Evolutionary conservation across 768 basidiomycete species (phyloP), one percentile per base, ranked within the genome.

Genomic region (Calocybe indica): DNA sequence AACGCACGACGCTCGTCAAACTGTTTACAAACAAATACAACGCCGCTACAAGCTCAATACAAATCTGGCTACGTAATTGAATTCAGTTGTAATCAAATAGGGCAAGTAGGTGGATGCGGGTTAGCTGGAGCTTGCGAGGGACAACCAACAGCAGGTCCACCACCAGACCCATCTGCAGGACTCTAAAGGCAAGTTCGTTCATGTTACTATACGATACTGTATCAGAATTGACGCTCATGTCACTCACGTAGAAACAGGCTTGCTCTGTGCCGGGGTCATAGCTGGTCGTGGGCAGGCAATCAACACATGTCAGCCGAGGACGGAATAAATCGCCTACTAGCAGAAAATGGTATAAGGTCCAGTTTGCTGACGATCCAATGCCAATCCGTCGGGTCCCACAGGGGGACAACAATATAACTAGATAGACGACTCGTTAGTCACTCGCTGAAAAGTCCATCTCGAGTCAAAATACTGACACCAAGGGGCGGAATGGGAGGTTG

Each of bases 31-130:
- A 22, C 22, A 22, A 22, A 22, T 22, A 22, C 22, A 22, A 22
- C 22, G 22, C 22, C 22, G 22, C 4, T 22, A 4, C 22, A 22
- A 22, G 4, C 22, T 22, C 22, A 22, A 22, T 22, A 22, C n/a
- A n/a, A n/a, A n/a, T n/a, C n/a, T n/a, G n/a, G n/a, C 22, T 22
- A 22, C 22, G 4, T 4, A 22, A n/a, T n/a, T n/a, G 1, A 22
- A 22, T 22, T 22, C 22, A 22, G 4, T 22, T 22, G 22, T 4
- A 22, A 22, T 43, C 43, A 43, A 7, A 43, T 32, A 14, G 43
- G 43, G n/a, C 43, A 43, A 11, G 43, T 43, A 29, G 43, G 43
- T 29, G 43, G 43, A 43, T 43, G 43, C n/a, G 43, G 43, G 43
- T 43, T 43, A 14, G 43, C 22, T 3, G 32, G 22, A 28, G 43